These are phyloP conservation scores for Trichomonascus vanleenenianus DNA, from an alignment of 805 yeast species.

Conservation along the genomic window DNA sequence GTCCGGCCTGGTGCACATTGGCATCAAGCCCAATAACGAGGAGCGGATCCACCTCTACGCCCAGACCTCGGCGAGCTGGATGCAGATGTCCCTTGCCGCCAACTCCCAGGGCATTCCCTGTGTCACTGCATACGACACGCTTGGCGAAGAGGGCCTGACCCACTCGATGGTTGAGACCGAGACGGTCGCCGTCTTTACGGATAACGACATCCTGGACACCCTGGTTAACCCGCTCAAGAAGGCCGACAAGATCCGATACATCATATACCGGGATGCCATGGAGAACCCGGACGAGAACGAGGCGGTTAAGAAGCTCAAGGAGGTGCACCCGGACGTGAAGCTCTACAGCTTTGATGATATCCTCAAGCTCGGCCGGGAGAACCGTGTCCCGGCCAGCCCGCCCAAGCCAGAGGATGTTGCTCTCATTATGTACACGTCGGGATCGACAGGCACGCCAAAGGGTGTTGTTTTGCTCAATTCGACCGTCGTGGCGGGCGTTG, in stretches of 20 bases:
- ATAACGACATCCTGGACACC: slow-evolving; percentile 59
- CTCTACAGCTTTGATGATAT: slow-evolving; percentile 61
- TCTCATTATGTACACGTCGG: slow-evolving; percentile 83
- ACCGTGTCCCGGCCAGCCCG: slow-evolving; percentile 35
- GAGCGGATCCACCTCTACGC: slow-evolving; percentile 80
- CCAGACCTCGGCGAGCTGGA: slow-evolving; percentile 81
- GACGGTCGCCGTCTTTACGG: slow-evolving; percentile 74
- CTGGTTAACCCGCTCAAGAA: slow-evolving; percentile 65
- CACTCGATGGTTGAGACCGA: slow-evolving; percentile 81
- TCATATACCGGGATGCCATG: slow-evolving; percentile 63
- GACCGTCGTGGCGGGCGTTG: slow-evolving; percentile 75
- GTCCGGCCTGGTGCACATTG: slow-evolving; percentile 67
- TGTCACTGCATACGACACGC: slow-evolving; percentile 93
- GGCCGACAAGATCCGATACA: slow-evolving; percentile 52
- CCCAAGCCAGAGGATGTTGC: slow-evolving; percentile 55
- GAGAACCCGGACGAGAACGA: slow-evolving; percentile 55
- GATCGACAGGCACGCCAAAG: slow-evolving; percentile 79
- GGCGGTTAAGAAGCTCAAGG: slow-evolving; percentile 44
- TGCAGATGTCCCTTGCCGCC: slow-evolving; percentile 76
- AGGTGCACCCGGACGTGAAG: slow-evolving; percentile 68
- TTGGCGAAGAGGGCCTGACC: slow-evolving; percentile 75
- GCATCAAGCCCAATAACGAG: slow-evolving; percentile 52
- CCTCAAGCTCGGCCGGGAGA: slow-evolving; percentile 50
- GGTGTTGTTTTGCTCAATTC: slow-evolving; percentile 66
- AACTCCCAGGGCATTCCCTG: slow-evolving; percentile 73